A percentile compares a stretch with the other conserved stretches of the same genome.
These are phyloP conservation scores for Ceratobasidium sp. DNA, from an alignment of 1,284 basidiomycete species.

Conservation along the genomic window DNA sequence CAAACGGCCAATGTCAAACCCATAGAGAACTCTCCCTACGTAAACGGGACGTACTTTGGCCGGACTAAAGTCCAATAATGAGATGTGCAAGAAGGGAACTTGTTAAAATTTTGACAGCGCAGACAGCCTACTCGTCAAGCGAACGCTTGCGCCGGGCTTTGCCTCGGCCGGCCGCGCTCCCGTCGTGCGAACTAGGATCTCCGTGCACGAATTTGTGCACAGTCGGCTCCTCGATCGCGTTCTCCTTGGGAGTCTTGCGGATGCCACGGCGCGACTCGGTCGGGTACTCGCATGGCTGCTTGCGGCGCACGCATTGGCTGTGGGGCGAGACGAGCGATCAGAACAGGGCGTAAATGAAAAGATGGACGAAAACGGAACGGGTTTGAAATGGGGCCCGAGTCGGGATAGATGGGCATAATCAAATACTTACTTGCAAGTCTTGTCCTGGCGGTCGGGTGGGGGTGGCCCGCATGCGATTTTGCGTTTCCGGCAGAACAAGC, in stretches of 20 bases:
- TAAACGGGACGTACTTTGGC: no score
- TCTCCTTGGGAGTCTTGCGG: slow-evolving; percentile 40
- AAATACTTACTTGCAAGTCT: slow-evolving; percentile 44
- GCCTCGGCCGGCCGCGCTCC: neutral
- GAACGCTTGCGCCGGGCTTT: slow-evolving; percentile 27
- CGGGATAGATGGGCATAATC: neutral
- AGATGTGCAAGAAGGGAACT: no score
- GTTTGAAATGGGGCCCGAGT: neutral
- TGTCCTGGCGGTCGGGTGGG: slow-evolving; percentile 34
- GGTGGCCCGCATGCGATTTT: slow-evolving; percentile 45
- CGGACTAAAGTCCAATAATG: no score
- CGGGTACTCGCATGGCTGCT: slow-evolving; percentile 69
- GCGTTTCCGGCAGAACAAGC: slow-evolving; percentile 44
- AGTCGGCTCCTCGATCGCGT: neutral
- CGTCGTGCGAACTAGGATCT: slow-evolving; percentile 4
- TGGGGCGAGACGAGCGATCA: slow-evolving; percentile 1
- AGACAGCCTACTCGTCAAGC: neutral
- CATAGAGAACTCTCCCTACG: no score
- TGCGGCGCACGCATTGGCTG: slow-evolving; percentile 70
- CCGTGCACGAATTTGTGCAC: slow-evolving; percentile 20
- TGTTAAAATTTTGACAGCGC: no score
- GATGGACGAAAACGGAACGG: neutral
- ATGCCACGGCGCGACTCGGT: slow-evolving; percentile 65
- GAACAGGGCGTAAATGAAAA: neutral
- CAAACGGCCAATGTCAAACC: no score